phyloP scores from a whole-genome alignment of 305 asterid species.

The Fraxinus dipetala region DNA sequence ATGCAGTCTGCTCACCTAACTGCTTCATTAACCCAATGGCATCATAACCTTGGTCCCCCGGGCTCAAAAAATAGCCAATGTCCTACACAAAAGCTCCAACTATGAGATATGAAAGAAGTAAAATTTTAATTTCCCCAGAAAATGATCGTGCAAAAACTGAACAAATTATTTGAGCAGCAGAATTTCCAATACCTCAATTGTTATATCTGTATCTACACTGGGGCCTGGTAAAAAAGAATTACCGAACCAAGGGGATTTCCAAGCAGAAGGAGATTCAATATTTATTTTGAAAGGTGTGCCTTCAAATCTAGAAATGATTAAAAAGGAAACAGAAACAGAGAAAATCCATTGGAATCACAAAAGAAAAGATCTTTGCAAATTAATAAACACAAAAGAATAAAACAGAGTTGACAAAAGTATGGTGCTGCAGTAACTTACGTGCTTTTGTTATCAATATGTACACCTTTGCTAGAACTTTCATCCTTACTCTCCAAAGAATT shows the following conservation, averaged over 20 bases:
- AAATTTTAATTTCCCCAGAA: neutral
- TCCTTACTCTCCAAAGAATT: slow-evolving; percentile 48
- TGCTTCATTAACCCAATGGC: slow-evolving; percentile 95
- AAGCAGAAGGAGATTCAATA: slow-evolving; percentile 77
- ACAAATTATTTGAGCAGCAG: slow-evolving; percentile 2
- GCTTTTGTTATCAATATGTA: slow-evolving; percentile 46
- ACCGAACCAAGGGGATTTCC: slow-evolving; percentile 86
- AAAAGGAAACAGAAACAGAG: slow-evolving; percentile 1
- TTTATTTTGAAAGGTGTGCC: slow-evolving; percentile 66
- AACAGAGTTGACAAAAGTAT: slow-evolving; percentile 2
- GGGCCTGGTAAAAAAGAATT: slow-evolving; percentile 67
- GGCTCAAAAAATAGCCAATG: slow-evolving; percentile 74
- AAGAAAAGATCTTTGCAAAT: neutral
- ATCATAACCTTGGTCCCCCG: slow-evolving; percentile 75
- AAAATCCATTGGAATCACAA: neutral
- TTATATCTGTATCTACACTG: slow-evolving; percentile 61
- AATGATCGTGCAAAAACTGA: neutral
- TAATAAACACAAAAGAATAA: slow-evolving; percentile 5
- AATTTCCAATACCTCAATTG: slow-evolving; percentile 54
- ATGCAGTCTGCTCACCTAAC: slow-evolving; percentile 84
- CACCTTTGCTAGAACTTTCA: slow-evolving; percentile 52
- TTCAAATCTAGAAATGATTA: slow-evolving; percentile 39
- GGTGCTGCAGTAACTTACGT: slow-evolving; percentile 50
- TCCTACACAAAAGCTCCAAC: slow-evolving; percentile 52
- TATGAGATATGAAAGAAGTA: neutral